Percentiles rank a stretch among this genome's conserved stretches.
Evolutionary conservation across 352 stramenopile genomes (phyloP).

Genomic region (Pythium angustatum): DNA sequence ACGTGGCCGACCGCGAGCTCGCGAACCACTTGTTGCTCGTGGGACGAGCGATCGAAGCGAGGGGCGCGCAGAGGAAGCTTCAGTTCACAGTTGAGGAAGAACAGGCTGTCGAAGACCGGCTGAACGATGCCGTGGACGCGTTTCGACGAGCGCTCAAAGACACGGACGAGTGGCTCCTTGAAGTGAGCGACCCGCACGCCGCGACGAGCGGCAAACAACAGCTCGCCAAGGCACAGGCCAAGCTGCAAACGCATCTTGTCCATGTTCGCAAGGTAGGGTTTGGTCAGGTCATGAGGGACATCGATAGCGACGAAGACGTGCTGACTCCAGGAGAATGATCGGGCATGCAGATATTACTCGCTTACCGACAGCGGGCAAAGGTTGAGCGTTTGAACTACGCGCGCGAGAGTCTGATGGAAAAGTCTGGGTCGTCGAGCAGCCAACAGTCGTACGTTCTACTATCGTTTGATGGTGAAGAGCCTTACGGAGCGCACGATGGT

Average conservation of each 20-base stretch:
- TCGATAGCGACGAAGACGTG: no score
- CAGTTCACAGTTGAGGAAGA: conserved; percentile 63
- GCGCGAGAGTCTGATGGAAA: conserved; percentile 45
- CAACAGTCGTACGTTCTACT: conserved; percentile 26
- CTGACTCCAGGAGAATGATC: no score
- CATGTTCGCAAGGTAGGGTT: conserved; percentile 57
- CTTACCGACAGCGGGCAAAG: conserved; percentile 67
- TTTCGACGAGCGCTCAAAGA: conserved; percentile 39
- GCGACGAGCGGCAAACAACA: conserved; percentile 26
- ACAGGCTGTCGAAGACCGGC: conserved; percentile 54
- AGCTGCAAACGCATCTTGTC: conserved; percentile 40
- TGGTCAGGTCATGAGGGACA: no score
- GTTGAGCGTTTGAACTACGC: conserved; percentile 54
- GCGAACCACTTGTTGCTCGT: conserved; percentile 46
- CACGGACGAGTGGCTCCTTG: conserved; percentile 46
- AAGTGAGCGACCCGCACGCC: conserved; percentile 39
- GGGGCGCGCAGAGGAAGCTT: conserved; percentile 32
- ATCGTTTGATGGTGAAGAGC: neutral
- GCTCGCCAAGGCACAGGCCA: conserved; percentile 34
- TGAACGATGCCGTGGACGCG: conserved; percentile 45
- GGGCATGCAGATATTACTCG: conserved; percentile 42
- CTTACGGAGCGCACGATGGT: neutral
- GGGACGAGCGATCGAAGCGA: conserved; percentile 39
- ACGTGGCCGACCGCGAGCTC: conserved; percentile 49
- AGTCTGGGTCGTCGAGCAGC: conserved; percentile 13